phyloP scores from a whole-genome alignment of 331 rosid species.

The Telfairia occidentalis region DNA sequence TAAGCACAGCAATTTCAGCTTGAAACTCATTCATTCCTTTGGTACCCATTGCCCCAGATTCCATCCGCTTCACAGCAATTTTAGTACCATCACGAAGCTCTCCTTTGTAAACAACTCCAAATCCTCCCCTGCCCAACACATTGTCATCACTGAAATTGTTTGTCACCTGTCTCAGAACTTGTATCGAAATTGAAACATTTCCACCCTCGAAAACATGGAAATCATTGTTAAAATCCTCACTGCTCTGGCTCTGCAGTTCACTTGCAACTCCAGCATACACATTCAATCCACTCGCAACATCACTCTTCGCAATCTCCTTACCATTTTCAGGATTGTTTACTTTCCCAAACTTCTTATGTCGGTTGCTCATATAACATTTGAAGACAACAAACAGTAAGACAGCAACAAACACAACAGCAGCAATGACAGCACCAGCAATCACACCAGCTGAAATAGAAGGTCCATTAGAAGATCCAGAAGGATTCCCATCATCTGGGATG shows the following conservation, averaged over 20 bases:
- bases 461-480: conserved; percentile 7
- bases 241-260: conserved; percentile 15
- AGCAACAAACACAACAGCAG: conserved; percentile 36
- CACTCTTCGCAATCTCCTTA: conserved; percentile 36
- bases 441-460: conserved; percentile 30
- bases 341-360: conserved; percentile 43
- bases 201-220: conserved; percentile 12
- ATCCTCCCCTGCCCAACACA: conserved; percentile 16
- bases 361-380: conserved; percentile 43
- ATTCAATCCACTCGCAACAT: conserved; percentile 20
- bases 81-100: conserved; percentile 16
- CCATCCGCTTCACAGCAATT: conserved; percentile 19
- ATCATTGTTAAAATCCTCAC: background rate
- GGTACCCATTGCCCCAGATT: conserved; percentile 14
- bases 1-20: conserved; percentile 19
- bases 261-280: conserved; percentile 13
- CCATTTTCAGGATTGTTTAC: conserved; percentile 45
- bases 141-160: conserved; percentile 12
- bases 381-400: conserved; percentile 49
- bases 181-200: conserved; percentile 12
- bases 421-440: conserved; percentile 55
- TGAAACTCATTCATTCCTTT: conserved; percentile 18
- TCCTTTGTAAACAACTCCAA: conserved; percentile 18
- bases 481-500: conserved; percentile 19
- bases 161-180: conserved; percentile 10